These are phyloP conservation scores for Ogataea pilisensis DNA, from an alignment of 805 yeast genomes.

Conservation along the genomic window DNA sequence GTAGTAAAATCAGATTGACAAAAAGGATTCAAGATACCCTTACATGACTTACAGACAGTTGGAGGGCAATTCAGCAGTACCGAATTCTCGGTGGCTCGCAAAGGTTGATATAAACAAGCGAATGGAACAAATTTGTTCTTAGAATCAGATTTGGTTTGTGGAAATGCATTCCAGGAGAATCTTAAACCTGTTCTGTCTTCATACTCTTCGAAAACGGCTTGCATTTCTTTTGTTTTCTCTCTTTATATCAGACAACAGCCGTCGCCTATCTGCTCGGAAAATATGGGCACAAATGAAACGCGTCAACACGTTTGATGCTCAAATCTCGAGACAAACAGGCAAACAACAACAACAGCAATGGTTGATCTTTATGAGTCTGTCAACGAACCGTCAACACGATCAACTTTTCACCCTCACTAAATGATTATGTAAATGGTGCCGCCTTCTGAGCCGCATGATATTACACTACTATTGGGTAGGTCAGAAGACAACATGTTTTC, in stretches of 20 bases:
- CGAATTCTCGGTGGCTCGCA: constrained; percentile 41
- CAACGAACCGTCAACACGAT: no score
- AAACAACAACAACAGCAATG: no score
- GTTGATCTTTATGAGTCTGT: no score
- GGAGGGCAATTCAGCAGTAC: constrained; percentile 36
- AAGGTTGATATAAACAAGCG: constrained; percentile 56
- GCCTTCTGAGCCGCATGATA: no score
- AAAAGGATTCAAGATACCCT: constrained; percentile 51
- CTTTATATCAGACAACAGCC: background rate
- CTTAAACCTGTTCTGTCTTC: constrained; percentile 76
- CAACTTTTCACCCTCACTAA: no score
- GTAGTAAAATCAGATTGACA: constrained; percentile 33
- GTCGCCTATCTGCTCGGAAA: no score
- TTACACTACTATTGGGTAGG: no score
- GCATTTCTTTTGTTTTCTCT: background rate
- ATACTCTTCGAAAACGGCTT: constrained; percentile 38
- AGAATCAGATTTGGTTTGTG: constrained; percentile 50
- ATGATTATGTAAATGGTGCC: no score
- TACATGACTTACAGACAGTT: constrained; percentile 51
- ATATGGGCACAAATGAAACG: no score
- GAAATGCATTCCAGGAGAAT: constrained; percentile 66
- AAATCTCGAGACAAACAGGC: no score
- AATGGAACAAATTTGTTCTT: constrained; percentile 50
- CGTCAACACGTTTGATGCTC: no score
- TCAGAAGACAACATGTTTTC: no score